Percentiles rank a stretch among this genome's conserved stretches.
These are phyloP conservation scores for Collariella sp. DNA, from an alignment of 495 filamentous ascomycete species.

Conservation along the genomic window DNA sequence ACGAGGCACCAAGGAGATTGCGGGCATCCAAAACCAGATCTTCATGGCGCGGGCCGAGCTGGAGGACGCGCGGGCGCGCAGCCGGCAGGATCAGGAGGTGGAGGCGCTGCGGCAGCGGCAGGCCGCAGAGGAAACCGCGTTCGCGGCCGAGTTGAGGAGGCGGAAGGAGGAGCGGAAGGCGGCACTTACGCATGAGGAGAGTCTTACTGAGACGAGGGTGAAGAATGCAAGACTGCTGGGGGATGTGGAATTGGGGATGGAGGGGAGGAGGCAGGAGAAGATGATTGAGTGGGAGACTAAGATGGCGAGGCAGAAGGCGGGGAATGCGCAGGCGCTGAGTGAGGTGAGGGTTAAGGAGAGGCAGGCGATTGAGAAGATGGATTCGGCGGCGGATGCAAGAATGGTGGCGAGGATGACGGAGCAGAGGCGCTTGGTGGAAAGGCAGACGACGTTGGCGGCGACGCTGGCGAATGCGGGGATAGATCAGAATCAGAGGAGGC, in stretches of 20 bases:
- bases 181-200: constrained; percentile 31
- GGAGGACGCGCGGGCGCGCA: constrained; percentile 35
- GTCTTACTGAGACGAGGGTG: constrained; percentile 32
- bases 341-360: constrained; percentile 34
- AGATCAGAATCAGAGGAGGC: constrained; percentile 24
- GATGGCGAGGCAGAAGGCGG: constrained; percentile 27
- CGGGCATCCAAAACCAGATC: constrained; percentile 36
- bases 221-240: constrained; percentile 30
- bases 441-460: constrained; percentile 34
- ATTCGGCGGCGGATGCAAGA: constrained; percentile 30
- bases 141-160: constrained; percentile 18
- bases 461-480: constrained; percentile 28
- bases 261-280: constrained; percentile 27
- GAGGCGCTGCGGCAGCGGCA: constrained; percentile 26
- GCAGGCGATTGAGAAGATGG: constrained; percentile 34
- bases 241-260: constrained; percentile 33
- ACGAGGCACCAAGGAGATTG: constrained; percentile 36
- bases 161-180: constrained; percentile 23
- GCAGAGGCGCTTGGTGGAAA: constrained; percentile 40
- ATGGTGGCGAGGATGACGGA: constrained; percentile 30
- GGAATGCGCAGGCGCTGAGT: constrained; percentile 33
- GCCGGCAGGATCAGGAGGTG: constrained; percentile 31
- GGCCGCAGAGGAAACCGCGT: constrained; percentile 19
- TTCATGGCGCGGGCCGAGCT: constrained; percentile 35
- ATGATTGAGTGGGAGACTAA: constrained; percentile 33